Conservation (phyloP, 2,329 filamentous ascomycete species). For the Botryosphaeria dothidea region DNA sequence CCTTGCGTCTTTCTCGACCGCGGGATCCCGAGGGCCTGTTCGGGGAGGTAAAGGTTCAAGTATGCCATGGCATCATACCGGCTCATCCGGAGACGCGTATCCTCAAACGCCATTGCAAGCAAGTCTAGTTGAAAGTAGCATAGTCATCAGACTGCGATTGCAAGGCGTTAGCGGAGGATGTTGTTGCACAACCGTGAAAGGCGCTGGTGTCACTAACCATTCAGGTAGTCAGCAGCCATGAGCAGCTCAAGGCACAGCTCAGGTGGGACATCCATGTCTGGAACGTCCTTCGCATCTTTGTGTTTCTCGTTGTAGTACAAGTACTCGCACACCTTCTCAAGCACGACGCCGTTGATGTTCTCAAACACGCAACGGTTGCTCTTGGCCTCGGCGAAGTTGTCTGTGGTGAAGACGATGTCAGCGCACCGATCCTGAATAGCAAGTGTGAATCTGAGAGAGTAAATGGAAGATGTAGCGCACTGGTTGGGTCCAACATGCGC, state of each 20-base stretch:
- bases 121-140: background rate
- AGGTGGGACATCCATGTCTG: conserved; percentile 78
- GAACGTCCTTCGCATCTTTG: conserved; percentile 68
- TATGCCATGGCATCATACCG: background rate
- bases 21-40: background rate
- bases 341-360: conserved; percentile 72
- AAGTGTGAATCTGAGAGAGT: background rate
- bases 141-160: conserved; percentile 5
- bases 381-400: conserved; percentile 65
- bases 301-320: conserved; percentile 80
- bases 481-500: conserved; percentile 71
- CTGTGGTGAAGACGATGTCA: conserved; percentile 34
- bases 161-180: background rate
- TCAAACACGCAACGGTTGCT: conserved; percentile 67
- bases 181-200: background rate
- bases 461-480: conserved; percentile 37
- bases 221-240: conserved; percentile 75
- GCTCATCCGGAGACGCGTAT: background rate
- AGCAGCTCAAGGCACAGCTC: conserved; percentile 77
- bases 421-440: background rate
- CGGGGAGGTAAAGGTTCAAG: background rate
- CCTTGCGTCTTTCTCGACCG: background rate
- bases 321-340: conserved; percentile 82
- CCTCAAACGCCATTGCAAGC: background rate
- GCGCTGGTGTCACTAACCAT: conserved; percentile 41